Evolutionary conservation across 495 filamentous ascomycete genomes (phyloP).

Genomic region (Aspergillus sclerotiicarbonarius): DNA sequence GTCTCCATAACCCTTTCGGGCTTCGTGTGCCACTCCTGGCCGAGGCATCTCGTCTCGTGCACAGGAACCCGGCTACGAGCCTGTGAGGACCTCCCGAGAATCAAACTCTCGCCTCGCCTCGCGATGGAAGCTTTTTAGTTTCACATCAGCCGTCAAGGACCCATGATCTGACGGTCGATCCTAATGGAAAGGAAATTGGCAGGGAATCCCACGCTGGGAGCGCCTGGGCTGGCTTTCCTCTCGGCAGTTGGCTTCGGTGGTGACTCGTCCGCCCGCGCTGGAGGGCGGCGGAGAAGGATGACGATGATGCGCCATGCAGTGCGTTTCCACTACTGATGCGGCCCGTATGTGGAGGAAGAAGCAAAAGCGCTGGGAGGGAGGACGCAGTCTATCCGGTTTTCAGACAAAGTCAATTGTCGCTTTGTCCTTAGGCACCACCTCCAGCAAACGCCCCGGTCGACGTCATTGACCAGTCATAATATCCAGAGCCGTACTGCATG

Average conservation of each 20-base stretch:
- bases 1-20: conserved; percentile 21
- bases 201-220: conserved; percentile 3
- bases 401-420: not conserved
- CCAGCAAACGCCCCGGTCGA: not conserved
- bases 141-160: conserved; percentile 11
- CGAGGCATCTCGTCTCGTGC: conserved; percentile 19
- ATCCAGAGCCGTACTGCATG: not conserved
- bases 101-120: conserved; percentile 1
- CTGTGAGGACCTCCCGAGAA: conserved; percentile 9
- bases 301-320: too few relatives aligned
- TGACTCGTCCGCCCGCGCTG: not conserved
- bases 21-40: conserved; percentile 5
- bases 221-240: not conserved
- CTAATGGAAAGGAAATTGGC: conserved; percentile 21
- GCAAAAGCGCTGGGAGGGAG: not conserved
- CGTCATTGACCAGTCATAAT: conserved; percentile 3
- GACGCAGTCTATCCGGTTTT: not conserved
- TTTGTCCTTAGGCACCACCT: not conserved
- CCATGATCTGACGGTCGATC: conserved; percentile 20
- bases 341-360: not conserved
- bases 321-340: not conserved
- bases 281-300: not conserved
- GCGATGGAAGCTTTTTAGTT: conserved; percentile 1
- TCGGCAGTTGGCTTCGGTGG: conserved; percentile 1
- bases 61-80: conserved; percentile 12